phyloP scores from a whole-genome alignment of 1,139 yeast genomes.

The Geotrichum carabidarum region DNA sequence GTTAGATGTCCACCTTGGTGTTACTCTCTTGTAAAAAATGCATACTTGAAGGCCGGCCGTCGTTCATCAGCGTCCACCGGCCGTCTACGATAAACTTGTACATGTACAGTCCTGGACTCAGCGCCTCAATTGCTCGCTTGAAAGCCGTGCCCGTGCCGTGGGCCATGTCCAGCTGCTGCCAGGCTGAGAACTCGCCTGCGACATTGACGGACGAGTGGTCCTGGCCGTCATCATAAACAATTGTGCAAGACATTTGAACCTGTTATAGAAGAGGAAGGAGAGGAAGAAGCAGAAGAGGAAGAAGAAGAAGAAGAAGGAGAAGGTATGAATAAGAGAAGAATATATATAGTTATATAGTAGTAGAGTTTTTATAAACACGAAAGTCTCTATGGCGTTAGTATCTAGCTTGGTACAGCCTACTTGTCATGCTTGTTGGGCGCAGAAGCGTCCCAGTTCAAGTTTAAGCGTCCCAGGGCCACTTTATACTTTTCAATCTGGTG shows the following conservation, averaged over 20 bases:
- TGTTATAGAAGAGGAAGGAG: not conserved
- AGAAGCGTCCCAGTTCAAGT: conserved; percentile 61
- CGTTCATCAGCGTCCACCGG: conserved; percentile 32
- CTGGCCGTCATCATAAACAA: conserved; percentile 26
- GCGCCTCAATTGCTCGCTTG: conserved; percentile 19
- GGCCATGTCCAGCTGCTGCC: conserved; percentile 29
- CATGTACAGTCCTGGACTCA: conserved; percentile 32
- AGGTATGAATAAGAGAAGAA: not conserved
- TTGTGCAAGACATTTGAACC: not conserved
- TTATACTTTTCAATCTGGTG: conserved; percentile 54
- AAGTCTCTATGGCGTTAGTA: too few species aligned
- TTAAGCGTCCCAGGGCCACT: conserved; percentile 71
- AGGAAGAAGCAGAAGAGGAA: not conserved
- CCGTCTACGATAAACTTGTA: conserved; percentile 40
- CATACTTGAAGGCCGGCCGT: conserved; percentile 26
- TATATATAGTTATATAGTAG: not conserved
- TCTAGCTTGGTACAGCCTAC: too few species aligned
- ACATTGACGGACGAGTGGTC: conserved; percentile 30
- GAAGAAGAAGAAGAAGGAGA: not conserved
- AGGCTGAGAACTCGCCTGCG: conserved; percentile 39
- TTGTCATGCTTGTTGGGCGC: conserved; percentile 16
- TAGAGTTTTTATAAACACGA: too few species aligned
- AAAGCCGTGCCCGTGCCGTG: conserved; percentile 12
- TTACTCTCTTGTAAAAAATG: not conserved
- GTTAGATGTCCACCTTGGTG: too few species aligned